Percentiles rank a stretch among this genome's conserved stretches.
phyloP scores from a whole-genome alignment of 2,329 filamentous ascomycete genomes.

The Drechslerella dactyloides region DNA sequence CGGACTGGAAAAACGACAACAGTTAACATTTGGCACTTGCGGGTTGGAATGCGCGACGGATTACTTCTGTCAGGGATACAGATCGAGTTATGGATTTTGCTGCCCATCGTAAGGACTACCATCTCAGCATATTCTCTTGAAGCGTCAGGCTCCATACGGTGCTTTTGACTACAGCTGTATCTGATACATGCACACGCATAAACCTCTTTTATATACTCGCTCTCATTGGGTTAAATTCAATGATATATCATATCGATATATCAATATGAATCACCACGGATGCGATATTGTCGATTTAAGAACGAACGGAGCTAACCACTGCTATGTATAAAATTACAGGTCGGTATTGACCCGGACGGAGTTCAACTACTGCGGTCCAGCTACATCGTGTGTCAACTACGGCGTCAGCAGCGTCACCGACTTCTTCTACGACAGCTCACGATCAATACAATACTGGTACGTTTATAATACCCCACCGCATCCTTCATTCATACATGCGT shows the following conservation, averaged over 20 bases:
- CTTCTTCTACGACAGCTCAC: slow-evolving; percentile 44
- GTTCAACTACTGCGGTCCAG: slow-evolving; percentile 44
- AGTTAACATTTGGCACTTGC: slow-evolving; percentile 39
- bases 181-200: no score
- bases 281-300: no score
- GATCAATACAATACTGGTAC: slow-evolving; percentile 50
- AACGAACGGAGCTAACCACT: neutral
- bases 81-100: slow-evolving; percentile 44
- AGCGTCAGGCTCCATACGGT: neutral
- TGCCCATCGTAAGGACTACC: slow-evolving; percentile 36
- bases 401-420: slow-evolving; percentile 40
- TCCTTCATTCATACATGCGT: neutral
- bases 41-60: slow-evolving; percentile 26
- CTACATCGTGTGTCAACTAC: slow-evolving; percentile 30
- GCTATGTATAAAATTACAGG: slow-evolving; percentile 11
- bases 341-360: slow-evolving; percentile 35
- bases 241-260: no score
- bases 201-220: no score
- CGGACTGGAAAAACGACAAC: slow-evolving; percentile 32
- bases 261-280: no score
- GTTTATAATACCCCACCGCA: neutral
- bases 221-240: no score
- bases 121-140: neutral
- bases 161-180: no score
- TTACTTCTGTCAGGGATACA: slow-evolving; percentile 40